Base-by-base conservation (phyloP, 2,329 filamentous ascomycete species). In the Trichoderma sp. region DNA sequence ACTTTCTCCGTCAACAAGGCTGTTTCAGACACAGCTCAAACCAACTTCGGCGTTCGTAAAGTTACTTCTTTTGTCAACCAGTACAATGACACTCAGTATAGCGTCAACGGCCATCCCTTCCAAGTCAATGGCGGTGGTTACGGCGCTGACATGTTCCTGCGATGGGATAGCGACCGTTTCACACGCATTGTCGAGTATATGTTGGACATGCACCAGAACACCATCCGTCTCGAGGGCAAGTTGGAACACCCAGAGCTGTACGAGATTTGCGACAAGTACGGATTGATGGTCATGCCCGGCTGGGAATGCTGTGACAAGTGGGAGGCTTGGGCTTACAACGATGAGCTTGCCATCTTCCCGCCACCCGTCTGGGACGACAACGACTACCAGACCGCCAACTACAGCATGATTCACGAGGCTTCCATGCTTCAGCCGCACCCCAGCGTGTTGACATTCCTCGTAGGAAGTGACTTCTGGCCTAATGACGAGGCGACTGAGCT, bases 261-360 rank as follows among this genome's bases (percentile, higher is more conserved):
- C 75, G 82, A 87, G 0, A 80, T 90, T 2, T 87, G 89, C 1
- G 88, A 91, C 75, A 81, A 83, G 3, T 80, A 90, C 75, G 89
- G 89, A 0, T 75, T 91, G 43, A 90, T 91, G 88, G 78, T 91
- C 0, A 81, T 91, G 47, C 81, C 88, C 0, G 89, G 89, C 0
- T 91, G 89, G 88, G 89, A 91, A 73, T 91, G 89, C 78, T 91
- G 89, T 77, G 87, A 91, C 74, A 91, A 91, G 76, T 91, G 89
- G 89, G 89, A 91, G 76, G 86, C 85, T 0, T 91, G 88, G 88
- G 78, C 76, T 63, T 90, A 90, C 77, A 91, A 91, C 74, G 77
- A 86, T 14, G 86, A 91, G 62, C 74, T 86, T 7, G 73, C 79
- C 8, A 75, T 83, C 28, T 78, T 82, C 61, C 79, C 81, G 0